phyloP scores from a whole-genome alignment of 108 stramenopile genomes.

The Aurantiochytrium sp. region DNA sequence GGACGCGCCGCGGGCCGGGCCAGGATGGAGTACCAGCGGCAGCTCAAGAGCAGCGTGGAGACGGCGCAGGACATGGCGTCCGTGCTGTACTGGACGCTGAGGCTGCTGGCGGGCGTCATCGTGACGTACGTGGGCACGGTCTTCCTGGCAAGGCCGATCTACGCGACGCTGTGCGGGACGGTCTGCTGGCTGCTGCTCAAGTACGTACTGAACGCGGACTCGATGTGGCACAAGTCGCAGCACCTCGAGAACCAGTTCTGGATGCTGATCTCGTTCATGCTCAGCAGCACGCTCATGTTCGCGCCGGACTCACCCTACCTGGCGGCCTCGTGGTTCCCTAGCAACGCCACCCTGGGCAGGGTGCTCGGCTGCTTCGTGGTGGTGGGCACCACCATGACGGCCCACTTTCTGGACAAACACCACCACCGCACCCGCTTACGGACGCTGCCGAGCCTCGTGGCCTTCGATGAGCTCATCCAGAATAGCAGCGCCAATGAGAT shows the following conservation, averaged over 20 bases:
- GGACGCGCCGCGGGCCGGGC: too few species aligned
- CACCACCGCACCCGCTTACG: not conserved
- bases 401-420: not conserved
- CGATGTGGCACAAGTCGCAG: conserved; percentile 28
- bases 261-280: not conserved
- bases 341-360: not conserved
- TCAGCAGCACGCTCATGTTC: not conserved
- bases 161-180: not conserved
- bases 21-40: not conserved
- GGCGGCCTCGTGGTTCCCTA: not conserved
- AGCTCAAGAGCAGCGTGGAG: not conserved
- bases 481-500: not conserved
- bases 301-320: conserved; percentile 4
- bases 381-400: not conserved
- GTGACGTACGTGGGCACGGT: not conserved
- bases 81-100: not conserved
- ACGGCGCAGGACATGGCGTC: conserved; percentile 8
- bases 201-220: not conserved
- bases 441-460: not conserved
- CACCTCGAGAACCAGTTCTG: conserved; percentile 21
- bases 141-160: not conserved
- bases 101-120: not conserved
- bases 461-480: not conserved
- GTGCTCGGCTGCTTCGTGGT: not conserved
- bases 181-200: not conserved